Evolutionary conservation across 768 basidiomycete genomes (phyloP).

Genomic region (Tephrocybe sp.): DNA sequence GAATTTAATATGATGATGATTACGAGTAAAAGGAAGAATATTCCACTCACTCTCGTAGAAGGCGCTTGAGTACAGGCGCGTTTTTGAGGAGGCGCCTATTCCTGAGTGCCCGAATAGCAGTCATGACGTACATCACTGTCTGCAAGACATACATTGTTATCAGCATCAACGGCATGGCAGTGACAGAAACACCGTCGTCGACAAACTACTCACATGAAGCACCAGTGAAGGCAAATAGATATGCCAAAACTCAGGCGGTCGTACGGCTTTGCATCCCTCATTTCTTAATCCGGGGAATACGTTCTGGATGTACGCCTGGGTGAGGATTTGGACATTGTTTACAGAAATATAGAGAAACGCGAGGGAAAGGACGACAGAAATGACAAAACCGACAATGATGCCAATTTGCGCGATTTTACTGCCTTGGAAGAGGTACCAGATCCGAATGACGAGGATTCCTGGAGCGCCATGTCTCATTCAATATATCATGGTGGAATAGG

Average conservation of each 20-base stretch:
- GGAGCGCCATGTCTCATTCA: neutral
- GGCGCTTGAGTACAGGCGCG: constrained; percentile 31
- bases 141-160: constrained; percentile 8
- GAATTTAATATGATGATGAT: too few species aligned
- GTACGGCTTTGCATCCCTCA: constrained; percentile 31
- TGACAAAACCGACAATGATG: constrained; percentile 28
- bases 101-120: constrained; percentile 31
- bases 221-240: constrained; percentile 37
- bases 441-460: constrained; percentile 40
- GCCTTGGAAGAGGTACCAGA: constrained; percentile 42
- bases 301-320: neutral
- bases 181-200: neutral
- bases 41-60: constrained; percentile 37
- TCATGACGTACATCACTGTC: constrained; percentile 36
- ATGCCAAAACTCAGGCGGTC: constrained; percentile 33
- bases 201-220: constrained; percentile 29
- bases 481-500: neutral
- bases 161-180: constrained; percentile 1
- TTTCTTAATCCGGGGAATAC: constrained; percentile 13
- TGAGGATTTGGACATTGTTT: constrained; percentile 17
- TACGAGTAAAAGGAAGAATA: too few species aligned
- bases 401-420: constrained; percentile 24
- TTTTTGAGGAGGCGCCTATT: constrained; percentile 31
- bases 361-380: constrained; percentile 28
- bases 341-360: constrained; percentile 27